phyloP scores from a whole-genome alignment of 768 basidiomycete genomes.

The Pisolithus orientalis region DNA sequence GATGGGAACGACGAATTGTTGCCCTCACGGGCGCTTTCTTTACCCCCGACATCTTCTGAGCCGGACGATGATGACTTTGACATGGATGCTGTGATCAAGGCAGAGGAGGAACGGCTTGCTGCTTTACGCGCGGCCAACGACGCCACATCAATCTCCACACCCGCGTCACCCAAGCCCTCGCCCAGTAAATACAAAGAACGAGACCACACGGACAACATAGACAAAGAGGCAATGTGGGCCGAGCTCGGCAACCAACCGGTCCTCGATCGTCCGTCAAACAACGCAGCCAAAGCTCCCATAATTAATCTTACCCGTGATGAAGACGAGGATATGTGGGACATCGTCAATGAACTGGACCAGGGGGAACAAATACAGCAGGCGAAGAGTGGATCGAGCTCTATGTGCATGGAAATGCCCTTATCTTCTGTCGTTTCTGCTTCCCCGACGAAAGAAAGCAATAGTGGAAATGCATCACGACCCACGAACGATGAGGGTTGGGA shows the following conservation, averaged over 20 bases:
- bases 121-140: constrained; percentile 13
- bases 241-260: constrained; percentile 9
- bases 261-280: constrained; percentile 5
- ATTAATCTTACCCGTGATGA: constrained; percentile 21
- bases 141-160: neutral
- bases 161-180: constrained; percentile 1
- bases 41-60: constrained; percentile 36
- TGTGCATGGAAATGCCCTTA: constrained; percentile 14
- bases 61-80: constrained; percentile 43
- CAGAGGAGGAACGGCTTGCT: constrained; percentile 34
- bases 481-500: constrained; percentile 54
- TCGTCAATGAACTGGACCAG: constrained; percentile 51
- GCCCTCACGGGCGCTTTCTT: constrained; percentile 34
- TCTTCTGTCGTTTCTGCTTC: constrained; percentile 15
- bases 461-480: constrained; percentile 10
- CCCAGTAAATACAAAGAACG: constrained; percentile 6
- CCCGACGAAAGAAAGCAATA: constrained; percentile 7
- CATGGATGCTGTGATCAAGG: constrained; percentile 44
- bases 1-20: constrained; percentile 17
- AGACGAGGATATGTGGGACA: constrained; percentile 71
- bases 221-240: constrained; percentile 37
- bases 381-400: neutral
- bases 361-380: constrained; percentile 6
- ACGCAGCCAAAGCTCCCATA: neutral
- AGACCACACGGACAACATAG: constrained; percentile 11